Conservation (phyloP, 805 yeast species). For the Saccharomyces mikatae region DNA sequence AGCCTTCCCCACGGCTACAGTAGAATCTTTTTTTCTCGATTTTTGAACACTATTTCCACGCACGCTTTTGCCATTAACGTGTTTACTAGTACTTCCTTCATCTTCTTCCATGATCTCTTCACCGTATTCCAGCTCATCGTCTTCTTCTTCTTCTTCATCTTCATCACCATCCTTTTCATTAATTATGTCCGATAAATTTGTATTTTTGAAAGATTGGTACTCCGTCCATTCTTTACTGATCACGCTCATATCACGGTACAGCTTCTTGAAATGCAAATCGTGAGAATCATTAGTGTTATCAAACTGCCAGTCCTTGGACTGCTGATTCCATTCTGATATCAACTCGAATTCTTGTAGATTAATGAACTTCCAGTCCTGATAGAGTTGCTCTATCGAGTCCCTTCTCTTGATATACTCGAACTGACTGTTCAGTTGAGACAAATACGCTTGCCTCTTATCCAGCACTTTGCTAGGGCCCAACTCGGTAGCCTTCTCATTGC, state of each 20-base stretch:
- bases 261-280: conserved; percentile 9
- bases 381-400: conserved; percentile 20
- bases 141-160: background rate
- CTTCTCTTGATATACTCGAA: conserved; percentile 16
- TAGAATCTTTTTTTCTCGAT: conserved; percentile 1
- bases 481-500: background rate
- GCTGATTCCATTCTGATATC: conserved; percentile 29
- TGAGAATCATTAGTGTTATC: conserved; percentile 6
- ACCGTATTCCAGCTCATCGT: background rate
- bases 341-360: conserved; percentile 32
- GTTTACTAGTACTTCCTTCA: background rate
- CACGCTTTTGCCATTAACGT: background rate
- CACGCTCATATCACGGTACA: conserved; percentile 15
- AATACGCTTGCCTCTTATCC: conserved; percentile 7
- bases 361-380: conserved; percentile 31
- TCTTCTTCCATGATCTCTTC: conserved; percentile 1
- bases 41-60: conserved; percentile 3
- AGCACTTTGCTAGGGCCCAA: background rate
- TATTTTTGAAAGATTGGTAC: conserved; percentile 6
- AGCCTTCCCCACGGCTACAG: background rate
- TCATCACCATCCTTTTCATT: conserved; percentile 1
- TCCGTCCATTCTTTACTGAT: conserved; percentile 21
- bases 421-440: conserved; percentile 13
- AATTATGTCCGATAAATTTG: background rate
- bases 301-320: conserved; percentile 19